Evolutionary conservation across 2,329 filamentous ascomycete genomes (phyloP).

Genomic region (Penicillium sp.): DNA sequence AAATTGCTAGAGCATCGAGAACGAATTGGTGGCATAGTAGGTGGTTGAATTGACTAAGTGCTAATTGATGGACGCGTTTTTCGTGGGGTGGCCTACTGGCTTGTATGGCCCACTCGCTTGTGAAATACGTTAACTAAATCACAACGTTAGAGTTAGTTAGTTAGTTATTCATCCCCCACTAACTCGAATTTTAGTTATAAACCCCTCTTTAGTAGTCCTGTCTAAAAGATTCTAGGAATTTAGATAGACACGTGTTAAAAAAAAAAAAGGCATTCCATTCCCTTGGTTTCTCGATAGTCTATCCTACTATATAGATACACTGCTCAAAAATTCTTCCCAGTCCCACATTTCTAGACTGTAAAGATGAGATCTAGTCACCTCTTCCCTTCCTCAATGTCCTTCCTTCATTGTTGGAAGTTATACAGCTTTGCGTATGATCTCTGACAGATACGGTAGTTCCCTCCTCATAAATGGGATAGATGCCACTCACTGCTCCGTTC

Average conservation of each 20-base stretch:
- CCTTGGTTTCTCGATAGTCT: background rate
- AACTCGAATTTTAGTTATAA: background rate
- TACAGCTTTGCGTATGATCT: no score
- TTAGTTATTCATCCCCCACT: background rate
- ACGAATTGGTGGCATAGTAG: no score
- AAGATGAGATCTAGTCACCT: background rate
- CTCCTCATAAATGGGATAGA: background rate
- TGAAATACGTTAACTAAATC: no score
- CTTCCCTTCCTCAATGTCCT: no score
- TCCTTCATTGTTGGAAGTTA: no score
- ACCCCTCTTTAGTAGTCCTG: background rate
- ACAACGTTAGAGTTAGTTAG: no score
- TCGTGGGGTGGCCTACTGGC: no score
- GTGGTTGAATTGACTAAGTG: no score
- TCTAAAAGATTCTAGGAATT: background rate
- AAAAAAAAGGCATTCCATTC: background rate
- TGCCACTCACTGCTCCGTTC: background rate
- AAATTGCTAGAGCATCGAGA: no score
- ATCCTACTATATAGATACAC: background rate
- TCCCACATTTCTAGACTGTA: background rate
- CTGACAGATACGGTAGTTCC: background rate
- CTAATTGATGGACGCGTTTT: no score
- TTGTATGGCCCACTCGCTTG: no score
- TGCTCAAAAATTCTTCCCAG: background rate
- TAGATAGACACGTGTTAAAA: background rate